A percentile compares a stretch with the other conserved stretches of the same genome.
Evolutionary conservation across 257 asterid genomes (phyloP).

Genomic region (Capsicum pubescens): DNA sequence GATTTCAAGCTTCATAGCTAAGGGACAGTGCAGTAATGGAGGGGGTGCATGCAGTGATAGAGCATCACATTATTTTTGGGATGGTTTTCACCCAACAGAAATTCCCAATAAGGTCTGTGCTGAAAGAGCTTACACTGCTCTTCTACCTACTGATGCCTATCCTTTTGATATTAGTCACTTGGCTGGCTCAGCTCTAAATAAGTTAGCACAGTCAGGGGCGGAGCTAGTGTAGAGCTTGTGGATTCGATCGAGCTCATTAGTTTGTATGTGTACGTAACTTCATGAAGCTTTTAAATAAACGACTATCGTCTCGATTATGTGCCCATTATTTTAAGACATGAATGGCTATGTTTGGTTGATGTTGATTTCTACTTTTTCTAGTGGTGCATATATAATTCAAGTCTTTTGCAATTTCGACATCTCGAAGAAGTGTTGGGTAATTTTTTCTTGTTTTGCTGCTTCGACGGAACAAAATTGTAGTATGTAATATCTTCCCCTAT

Average conservation of each 20-base stretch:
- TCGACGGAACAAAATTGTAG: no score
- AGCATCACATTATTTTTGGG: conserved; percentile 41
- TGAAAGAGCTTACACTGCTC: conserved; percentile 34
- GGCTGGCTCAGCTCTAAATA: conserved; percentile 13
- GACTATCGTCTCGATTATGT: neutral
- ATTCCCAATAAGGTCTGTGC: conserved; percentile 1
- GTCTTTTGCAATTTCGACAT: neutral
- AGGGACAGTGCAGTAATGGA: conserved; percentile 40
- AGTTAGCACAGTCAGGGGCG: neutral
- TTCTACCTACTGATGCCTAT: conserved; percentile 38
- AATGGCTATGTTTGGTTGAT: neutral
- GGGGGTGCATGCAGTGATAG: conserved; percentile 44
- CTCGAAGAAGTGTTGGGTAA: neutral
- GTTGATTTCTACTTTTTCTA: neutral
- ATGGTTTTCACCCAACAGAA: conserved; percentile 47
- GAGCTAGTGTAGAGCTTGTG: neutral
- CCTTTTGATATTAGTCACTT: conserved; percentile 48
- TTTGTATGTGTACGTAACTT: neutral
- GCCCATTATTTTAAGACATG: neutral
- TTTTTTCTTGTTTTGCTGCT: neutral
- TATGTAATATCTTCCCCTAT: no score
- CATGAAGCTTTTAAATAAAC: neutral
- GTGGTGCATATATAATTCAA: neutral
- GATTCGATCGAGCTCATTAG: neutral
- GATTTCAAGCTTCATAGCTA: neutral